Evolutionary conservation across 1,284 basidiomycete genomes (phyloP).

Genomic region (Macrocystidia cucumis): DNA sequence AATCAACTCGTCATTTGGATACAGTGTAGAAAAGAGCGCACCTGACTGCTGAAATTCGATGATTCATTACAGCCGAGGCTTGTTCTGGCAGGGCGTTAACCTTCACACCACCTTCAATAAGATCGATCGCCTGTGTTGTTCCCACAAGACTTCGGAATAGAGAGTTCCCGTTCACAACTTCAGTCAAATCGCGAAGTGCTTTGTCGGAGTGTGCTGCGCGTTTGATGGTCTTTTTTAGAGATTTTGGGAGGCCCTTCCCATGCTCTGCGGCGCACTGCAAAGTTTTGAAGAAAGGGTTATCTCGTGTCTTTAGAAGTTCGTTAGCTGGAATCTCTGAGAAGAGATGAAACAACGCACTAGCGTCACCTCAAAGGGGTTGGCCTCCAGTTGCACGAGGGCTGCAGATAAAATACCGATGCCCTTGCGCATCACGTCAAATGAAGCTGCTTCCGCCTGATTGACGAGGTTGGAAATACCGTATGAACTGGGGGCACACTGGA

Average conservation of each 20-base stretch:
- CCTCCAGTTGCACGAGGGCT: slow-evolving; percentile 47
- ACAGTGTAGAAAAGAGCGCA: background rate
- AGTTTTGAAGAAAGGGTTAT: slow-evolving; percentile 33
- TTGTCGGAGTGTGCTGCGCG: slow-evolving; percentile 26
- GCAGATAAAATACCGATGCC: slow-evolving; percentile 56
- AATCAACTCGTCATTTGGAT: too few relatives aligned
- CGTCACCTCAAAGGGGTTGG: slow-evolving; percentile 34
- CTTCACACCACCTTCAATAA: slow-evolving; percentile 67
- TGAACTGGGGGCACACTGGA: slow-evolving; percentile 58
- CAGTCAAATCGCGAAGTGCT: slow-evolving; percentile 29
- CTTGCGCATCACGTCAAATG: slow-evolving; percentile 19
- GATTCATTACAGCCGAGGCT: slow-evolving; percentile 49
- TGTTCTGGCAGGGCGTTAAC: slow-evolving; percentile 54
- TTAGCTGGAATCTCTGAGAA: too few relatives aligned
- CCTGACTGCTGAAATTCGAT: slow-evolving; percentile 50
- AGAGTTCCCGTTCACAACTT: slow-evolving; percentile 27
- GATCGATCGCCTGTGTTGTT: slow-evolving; percentile 67
- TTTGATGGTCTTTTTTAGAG: slow-evolving; percentile 31
- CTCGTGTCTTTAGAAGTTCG: slow-evolving; percentile 19
- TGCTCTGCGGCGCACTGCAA: slow-evolving; percentile 41
- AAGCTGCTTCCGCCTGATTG: background rate
- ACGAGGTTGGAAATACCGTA: slow-evolving; percentile 25
- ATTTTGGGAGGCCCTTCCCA: slow-evolving; percentile 32
- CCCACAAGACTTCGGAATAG: too few relatives aligned
- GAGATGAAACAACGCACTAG: slow-evolving; percentile 23